A percentile compares a stretch with the other conserved stretches of the same genome.
Evolutionary conservation across 2,329 filamentous ascomycete species (phyloP).

Genomic region (Sarocladiaceae sp.): DNA sequence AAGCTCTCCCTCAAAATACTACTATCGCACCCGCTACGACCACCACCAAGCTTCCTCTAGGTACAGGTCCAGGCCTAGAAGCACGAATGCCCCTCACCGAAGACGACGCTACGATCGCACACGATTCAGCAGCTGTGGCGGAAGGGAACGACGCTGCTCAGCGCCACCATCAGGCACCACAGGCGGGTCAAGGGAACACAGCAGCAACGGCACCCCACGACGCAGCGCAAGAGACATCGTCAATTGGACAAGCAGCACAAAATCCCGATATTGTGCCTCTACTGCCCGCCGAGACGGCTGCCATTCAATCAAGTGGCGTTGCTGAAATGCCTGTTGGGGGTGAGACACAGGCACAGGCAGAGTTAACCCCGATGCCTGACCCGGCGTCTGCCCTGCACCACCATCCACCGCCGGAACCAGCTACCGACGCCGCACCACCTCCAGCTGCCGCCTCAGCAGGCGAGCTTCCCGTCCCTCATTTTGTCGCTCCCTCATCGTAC

Average conservation of each 20-base stretch:
- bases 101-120: slow-evolving; percentile 6
- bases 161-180: background rate
- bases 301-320: background rate
- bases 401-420: slow-evolving; percentile 7
- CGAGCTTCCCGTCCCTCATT: slow-evolving; percentile 33
- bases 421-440: slow-evolving; percentile 9
- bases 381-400: slow-evolving; percentile 3
- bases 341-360: background rate
- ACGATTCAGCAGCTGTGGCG: background rate
- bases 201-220: too few species aligned
- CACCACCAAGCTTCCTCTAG: background rate
- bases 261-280: background rate
- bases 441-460: background rate
- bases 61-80: background rate
- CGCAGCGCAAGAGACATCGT: background rate
- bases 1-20: background rate
- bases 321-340: background rate
- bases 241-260: background rate
- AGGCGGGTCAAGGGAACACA: background rate
- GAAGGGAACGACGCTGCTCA: background rate
- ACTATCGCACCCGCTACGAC: slow-evolving; percentile 1
- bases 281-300: background rate
- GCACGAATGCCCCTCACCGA: background rate
- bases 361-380: slow-evolving; percentile 3
- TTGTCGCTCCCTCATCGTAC: slow-evolving; percentile 58